A percentile compares a stretch with the other conserved stretches of the same genome.
Conservation (phyloP, 441 rosid species). For the Cnidoscolus chayamansa region DNA sequence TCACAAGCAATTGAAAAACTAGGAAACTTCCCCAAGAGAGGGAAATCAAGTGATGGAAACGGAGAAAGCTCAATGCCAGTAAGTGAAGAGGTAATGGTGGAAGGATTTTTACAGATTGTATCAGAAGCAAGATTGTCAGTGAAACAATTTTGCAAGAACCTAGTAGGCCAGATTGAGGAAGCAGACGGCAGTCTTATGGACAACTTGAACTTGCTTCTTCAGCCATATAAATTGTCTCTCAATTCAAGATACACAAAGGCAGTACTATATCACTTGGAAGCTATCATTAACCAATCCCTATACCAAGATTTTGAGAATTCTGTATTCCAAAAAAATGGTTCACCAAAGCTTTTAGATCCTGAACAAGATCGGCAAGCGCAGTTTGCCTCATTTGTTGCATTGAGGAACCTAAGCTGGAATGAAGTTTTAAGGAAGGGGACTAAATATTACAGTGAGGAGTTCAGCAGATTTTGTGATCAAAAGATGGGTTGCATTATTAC, state of each 20-base stretch:
- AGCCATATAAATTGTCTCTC: constrained; percentile 59
- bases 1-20: constrained; percentile 31
- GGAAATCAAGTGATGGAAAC: constrained; percentile 31
- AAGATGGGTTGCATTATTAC: constrained; percentile 85
- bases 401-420: constrained; percentile 92
- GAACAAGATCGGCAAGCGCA: constrained; percentile 67
- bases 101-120: constrained; percentile 85
- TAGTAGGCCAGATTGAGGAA: constrained; percentile 64
- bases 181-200: constrained; percentile 55
- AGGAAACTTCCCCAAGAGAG: constrained; percentile 34
- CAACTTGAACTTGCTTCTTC: constrained; percentile 58
- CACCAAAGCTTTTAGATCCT: constrained; percentile 67
- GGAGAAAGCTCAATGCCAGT: constrained; percentile 58
- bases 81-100: constrained; percentile 83
- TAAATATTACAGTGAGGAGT: constrained; percentile 84
- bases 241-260: constrained; percentile 62
- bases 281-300: constrained; percentile 68
- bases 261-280: constrained; percentile 70
- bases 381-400: constrained; percentile 64
- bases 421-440: constrained; percentile 90
- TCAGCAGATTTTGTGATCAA: constrained; percentile 93
- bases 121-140: constrained; percentile 89
- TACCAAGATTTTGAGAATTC: constrained; percentile 89
- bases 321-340: constrained; percentile 72
- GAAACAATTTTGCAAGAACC: constrained; percentile 83